Evolutionary conservation across 352 stramenopile species (phyloP), one percentile per base, ranked within the genome.

Genomic region (Phytophthora pinifolia): DNA sequence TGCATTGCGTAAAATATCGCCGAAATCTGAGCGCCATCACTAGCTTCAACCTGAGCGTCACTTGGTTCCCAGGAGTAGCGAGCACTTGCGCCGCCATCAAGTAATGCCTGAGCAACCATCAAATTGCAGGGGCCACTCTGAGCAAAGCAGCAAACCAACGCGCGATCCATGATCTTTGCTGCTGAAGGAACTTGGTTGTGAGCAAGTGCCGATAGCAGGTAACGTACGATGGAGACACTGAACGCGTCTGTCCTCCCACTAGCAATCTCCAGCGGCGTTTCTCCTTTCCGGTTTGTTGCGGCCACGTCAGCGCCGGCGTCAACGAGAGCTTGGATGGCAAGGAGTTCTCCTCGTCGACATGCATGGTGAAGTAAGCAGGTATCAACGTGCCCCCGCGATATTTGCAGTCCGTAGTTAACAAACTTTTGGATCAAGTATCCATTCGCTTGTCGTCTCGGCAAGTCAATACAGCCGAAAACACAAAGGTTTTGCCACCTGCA

Each of bases 401-500:
- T 67, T 9, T 34, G 12, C 0, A 70, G 33, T 20, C 61, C 75
- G 25, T 83, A 74, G 15, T 69, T 62, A n/a, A 85, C 55, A 22
- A 83, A 55, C 46, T 85, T 85, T 36, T 80, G 65, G 17, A 88
- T 78, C 10, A 79, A 35, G 18, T 74, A 67, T 13, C 46, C 53
- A 25, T 60, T 65, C 5, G 59, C 78, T 2, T 75, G 62, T 9
- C 39, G 39, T 43, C 52, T 65, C 3, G 65, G 56, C 0, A 78
- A 13, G 25, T 63, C 65, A 49, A 76, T 77, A 41, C 78, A 86
- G 20, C 75, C 77, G 36, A 88, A 81, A 0, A 67, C 61, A 37
- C 65, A 63, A 29, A 88, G 35, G 22, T 83, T 85, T 42, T 80
- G 72, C 78, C 78, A 88, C 18, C 54, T 74, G 42, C 78, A 84